Conservation (phyloP, 129 eudicot species). For the Calendula officinalis region DNA sequence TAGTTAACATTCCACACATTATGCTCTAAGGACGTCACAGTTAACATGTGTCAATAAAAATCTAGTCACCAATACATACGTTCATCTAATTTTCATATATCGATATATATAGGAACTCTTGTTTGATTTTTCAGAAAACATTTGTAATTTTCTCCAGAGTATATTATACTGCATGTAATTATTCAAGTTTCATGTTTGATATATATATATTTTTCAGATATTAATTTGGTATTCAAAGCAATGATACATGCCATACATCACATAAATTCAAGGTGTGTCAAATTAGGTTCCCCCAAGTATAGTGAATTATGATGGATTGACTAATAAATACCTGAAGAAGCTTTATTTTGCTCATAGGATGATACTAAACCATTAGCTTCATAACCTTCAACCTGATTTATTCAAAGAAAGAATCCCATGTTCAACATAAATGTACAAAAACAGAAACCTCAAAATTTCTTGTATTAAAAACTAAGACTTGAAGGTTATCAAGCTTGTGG, state of each 20-base stretch:
- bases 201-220: not conserved
- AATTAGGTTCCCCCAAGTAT: conserved; percentile 11
- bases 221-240: not conserved
- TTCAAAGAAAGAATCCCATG: not conserved
- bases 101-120: not conserved
- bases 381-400: conserved; percentile 20
- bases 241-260: not conserved
- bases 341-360: conserved; percentile 6
- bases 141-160: not conserved
- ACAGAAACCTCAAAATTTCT: not conserved
- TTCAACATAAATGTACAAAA: conserved; percentile 5
- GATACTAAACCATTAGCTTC: conserved; percentile 16
- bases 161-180: too few relatives aligned
- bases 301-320: too few relatives aligned
- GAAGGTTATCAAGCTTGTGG: not conserved
- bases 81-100: too few relatives aligned
- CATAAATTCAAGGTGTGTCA: not conserved
- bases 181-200: not conserved
- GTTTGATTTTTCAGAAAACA: not conserved
- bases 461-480: not conserved
- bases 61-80: too few relatives aligned
- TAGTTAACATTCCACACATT: too few relatives aligned
- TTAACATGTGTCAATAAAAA: too few relatives aligned
- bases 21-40: too few relatives aligned
- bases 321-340: conserved; percentile 22